Evolutionary conservation across 2,329 filamentous ascomycete genomes (phyloP).

Genomic region (Cordyceps cateniannulata): DNA sequence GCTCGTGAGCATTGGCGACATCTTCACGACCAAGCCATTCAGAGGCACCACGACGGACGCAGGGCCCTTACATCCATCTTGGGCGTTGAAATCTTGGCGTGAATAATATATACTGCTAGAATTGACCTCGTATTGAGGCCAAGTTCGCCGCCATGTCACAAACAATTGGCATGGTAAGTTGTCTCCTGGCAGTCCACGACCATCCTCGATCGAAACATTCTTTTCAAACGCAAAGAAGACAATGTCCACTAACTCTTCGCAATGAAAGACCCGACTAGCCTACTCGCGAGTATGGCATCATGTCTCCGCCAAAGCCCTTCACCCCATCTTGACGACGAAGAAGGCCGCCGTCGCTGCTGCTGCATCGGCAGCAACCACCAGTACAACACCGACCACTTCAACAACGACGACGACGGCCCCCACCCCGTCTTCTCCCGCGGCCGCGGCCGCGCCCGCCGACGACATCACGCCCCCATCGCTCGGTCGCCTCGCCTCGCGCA

Average conservation of each 20-base stretch:
- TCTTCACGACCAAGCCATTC: not conserved
- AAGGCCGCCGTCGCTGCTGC: slow-evolving; percentile 17
- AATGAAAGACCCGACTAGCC: slow-evolving; percentile 76
- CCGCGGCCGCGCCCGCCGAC: not conserved
- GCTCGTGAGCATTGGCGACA: slow-evolving; percentile 2
- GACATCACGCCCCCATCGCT: slow-evolving; percentile 66
- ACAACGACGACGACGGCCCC: not conserved
- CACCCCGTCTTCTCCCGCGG: not conserved
- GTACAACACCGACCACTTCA: not conserved
- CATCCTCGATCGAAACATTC: not conserved
- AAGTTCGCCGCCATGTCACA: slow-evolving; percentile 59
- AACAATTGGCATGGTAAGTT: slow-evolving; percentile 64
- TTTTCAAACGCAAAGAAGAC: not conserved
- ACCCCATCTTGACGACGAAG: slow-evolving; percentile 53
- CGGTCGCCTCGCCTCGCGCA: slow-evolving; percentile 80
- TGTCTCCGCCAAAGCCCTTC: slow-evolving; percentile 62
- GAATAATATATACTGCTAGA: not conserved
- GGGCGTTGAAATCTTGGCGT: not conserved
- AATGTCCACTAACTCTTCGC: not conserved
- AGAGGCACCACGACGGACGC: not conserved
- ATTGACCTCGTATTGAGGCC: slow-evolving; percentile 14
- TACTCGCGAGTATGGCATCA: slow-evolving; percentile 96
- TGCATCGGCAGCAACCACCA: not conserved
- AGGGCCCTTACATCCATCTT: not conserved
- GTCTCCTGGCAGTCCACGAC: not conserved